These are phyloP conservation scores for Mollisia scopiformis DNA, from an alignment of 2,329 filamentous ascomycete genomes.

Conservation along the genomic window DNA sequence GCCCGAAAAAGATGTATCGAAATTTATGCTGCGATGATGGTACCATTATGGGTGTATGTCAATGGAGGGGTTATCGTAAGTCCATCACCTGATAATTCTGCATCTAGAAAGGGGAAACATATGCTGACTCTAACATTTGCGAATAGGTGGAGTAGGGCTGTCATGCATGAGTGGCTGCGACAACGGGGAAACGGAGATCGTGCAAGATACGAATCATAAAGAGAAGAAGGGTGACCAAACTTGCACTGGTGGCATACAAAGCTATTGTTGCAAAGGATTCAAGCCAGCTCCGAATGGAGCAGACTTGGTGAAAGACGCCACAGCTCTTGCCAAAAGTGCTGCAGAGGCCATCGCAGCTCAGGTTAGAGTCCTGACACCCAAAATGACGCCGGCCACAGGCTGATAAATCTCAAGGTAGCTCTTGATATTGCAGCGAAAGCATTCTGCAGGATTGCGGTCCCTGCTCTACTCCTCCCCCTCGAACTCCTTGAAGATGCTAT, in stretches of 20 bases:
- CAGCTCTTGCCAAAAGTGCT: conserved; percentile 31
- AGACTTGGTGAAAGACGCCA: conserved; percentile 14
- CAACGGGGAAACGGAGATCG: conserved; percentile 36
- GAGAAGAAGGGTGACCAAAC: conserved; percentile 36
- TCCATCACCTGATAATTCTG: too few species aligned
- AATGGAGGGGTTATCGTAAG: conserved; percentile 35
- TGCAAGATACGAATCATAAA: conserved; percentile 35
- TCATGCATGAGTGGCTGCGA: conserved; percentile 36
- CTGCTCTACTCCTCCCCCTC: conserved; percentile 30
- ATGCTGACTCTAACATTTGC: background rate
- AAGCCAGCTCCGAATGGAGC: conserved; percentile 24
- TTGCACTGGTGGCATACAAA: conserved; percentile 36
- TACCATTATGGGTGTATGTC: conserved; percentile 34
- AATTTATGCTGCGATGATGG: conserved; percentile 33
- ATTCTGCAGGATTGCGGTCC: conserved; percentile 40
- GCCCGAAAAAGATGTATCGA: conserved; percentile 31
- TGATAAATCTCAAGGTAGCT: conserved; percentile 25
- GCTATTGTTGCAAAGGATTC: conserved; percentile 38
- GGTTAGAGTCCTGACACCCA: background rate
- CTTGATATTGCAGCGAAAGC: conserved; percentile 40
- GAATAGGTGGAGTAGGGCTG: conserved; percentile 35
- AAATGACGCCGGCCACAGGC: background rate
- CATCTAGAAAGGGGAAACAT: too few species aligned
- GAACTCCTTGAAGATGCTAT: conserved; percentile 31
- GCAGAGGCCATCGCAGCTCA: conserved; percentile 34